These are phyloP conservation scores for Aspergillus cavernicola DNA, from an alignment of 495 filamentous ascomycete genomes.

Conservation along the genomic window DNA sequence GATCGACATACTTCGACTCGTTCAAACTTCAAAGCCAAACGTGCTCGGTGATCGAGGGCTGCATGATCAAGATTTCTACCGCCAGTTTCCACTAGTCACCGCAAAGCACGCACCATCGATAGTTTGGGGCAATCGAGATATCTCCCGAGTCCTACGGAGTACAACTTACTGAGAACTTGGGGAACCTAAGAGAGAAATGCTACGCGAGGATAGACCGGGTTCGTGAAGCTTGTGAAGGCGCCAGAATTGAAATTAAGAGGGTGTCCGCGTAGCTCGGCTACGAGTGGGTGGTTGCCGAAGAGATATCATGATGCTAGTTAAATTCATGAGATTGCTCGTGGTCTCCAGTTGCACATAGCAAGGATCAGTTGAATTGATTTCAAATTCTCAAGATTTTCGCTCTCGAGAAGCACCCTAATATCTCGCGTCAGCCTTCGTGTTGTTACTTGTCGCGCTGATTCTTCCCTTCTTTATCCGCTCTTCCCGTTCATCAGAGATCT, in stretches of 20 bases:
- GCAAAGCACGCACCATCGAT: neutral
- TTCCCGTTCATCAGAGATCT: too few species aligned
- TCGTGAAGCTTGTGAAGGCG: too few species aligned
- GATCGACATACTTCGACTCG: slow-evolving; percentile 19
- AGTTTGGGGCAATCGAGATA: neutral
- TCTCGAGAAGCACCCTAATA: neutral
- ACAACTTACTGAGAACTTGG: too few species aligned
- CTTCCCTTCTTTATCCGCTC: too few species aligned
- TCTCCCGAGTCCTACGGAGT: neutral
- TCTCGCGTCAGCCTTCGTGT: neutral
- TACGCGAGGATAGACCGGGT: too few species aligned
- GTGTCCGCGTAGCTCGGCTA: neutral
- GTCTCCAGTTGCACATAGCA: slow-evolving; percentile 1
- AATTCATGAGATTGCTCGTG: neutral
- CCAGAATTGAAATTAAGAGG: neutral
- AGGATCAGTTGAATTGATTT: neutral
- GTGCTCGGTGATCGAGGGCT: slow-evolving; percentile 1
- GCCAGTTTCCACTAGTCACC: neutral
- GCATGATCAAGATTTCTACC: slow-evolving; percentile 6
- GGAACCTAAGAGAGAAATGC: too few species aligned
- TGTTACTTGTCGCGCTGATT: too few species aligned
- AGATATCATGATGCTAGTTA: too few species aligned
- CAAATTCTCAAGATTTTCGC: neutral
- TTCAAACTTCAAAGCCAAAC: too few species aligned
- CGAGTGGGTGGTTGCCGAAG: neutral